Evolutionary conservation across 2,329 filamentous ascomycete genomes (phyloP), one percentile per base, ranked within the genome.

Genomic region (Fusarium anthophilum): DNA sequence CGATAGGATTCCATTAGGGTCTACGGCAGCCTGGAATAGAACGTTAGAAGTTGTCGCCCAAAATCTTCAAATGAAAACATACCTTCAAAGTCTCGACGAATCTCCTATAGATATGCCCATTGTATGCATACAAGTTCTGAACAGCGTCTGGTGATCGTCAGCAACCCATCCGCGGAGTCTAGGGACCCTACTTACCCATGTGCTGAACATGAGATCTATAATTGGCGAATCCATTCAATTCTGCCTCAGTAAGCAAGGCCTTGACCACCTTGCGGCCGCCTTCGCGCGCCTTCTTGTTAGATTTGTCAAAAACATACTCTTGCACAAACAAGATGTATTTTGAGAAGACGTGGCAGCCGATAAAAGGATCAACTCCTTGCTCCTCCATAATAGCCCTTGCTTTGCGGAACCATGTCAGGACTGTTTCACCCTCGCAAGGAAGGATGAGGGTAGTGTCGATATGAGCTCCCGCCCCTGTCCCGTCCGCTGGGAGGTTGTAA

Each of bases 301-400:
- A 62, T 43, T 69, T 65, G 44, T 69, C 66, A 45, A 65, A 65
- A 17, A 65, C 66, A 28, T 65, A 65, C 30, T 61, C 55, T 3
- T 65, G 55, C 41, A 65, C 55, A 56, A 69, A 65, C 18, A 69
- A 30, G 26, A 69, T 65, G n/a, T 69, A 61, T 30, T 61, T 60
- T 43, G 61, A 60, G 37, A 61, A 61, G 41, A 69, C 55, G 44
- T 65, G 61, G 9, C 61, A 65, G 12, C 61, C 66, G 43, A 60
- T 60, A 11, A 65, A 65, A 24, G 55, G 55, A 26, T 69, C 66
- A 39, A 69, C 56, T 6, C 48, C 63, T 28, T 59, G 47, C 20
- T 54, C 56, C 41, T 60, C 63, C 47, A 54, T 48, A n/a, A 66
- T 66, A 37, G 55, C 47, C 39, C 54, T 54, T 35, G 56, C 56